Conservation (phyloP, 2,329 filamentous ascomycete genomes). For the Colletotrichum camelliae region DNA sequence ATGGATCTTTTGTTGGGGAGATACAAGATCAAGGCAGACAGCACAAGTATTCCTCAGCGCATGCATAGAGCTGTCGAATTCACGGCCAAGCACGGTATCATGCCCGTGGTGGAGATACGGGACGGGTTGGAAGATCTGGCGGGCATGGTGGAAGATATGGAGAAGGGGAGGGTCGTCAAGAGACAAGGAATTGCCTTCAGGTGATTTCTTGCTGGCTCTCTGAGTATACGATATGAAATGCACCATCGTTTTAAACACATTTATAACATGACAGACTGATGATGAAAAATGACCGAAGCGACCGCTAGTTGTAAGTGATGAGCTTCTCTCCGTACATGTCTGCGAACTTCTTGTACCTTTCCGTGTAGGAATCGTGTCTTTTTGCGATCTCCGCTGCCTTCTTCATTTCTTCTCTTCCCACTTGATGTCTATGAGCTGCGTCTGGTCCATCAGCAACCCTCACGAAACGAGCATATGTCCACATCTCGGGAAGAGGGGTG, state of each 20-base stretch:
- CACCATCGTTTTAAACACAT: neutral
- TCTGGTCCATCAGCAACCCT: conserved; percentile 92
- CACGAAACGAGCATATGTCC: conserved; percentile 82
- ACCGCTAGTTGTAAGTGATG: conserved; percentile 26
- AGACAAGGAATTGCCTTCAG: conserved; percentile 41
- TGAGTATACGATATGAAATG: neutral
- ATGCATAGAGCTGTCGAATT: conserved; percentile 49
- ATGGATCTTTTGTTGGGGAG: conserved; percentile 44
- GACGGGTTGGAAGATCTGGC: conserved; percentile 42
- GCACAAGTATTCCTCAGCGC: conserved; percentile 44
- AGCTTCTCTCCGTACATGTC: conserved; percentile 57
- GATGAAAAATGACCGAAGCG: neutral
- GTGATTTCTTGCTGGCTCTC: neutral
- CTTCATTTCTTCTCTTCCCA: conserved; percentile 82
- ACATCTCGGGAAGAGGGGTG: conserved; percentile 89
- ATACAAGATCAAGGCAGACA: conserved; percentile 46
- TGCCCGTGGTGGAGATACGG: conserved; percentile 41
- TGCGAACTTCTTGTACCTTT: conserved; percentile 69
- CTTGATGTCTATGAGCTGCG: conserved; percentile 87
- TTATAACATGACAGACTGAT: neutral
- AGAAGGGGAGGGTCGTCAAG: conserved; percentile 37
- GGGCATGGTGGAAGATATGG: conserved; percentile 43
- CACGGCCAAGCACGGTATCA: conserved; percentile 44
- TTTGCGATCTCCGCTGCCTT: conserved; percentile 64
- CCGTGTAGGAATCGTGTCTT: conserved; percentile 67